These are phyloP conservation scores for Yamadazyma kanchanaburiensis DNA, from an alignment of 1,139 yeast species.

Conservation along the genomic window DNA sequence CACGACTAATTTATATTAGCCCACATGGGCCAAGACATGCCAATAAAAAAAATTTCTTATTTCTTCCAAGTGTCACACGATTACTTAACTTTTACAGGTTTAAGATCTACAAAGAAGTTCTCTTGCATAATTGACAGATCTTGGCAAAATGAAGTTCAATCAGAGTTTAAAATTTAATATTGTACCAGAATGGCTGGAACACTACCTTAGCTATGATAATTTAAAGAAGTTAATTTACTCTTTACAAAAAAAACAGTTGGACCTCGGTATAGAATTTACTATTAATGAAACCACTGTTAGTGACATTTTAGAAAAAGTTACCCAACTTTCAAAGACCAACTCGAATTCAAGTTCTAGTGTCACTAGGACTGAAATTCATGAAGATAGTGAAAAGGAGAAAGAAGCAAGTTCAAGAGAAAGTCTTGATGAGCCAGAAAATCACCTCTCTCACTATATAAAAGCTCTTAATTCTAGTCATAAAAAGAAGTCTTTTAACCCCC, in stretches of 20 bases:
- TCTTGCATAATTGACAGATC: conserved; percentile 5
- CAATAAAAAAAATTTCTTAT: no score
- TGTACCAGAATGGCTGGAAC: conserved; percentile 77
- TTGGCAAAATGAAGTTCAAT: conserved; percentile 60
- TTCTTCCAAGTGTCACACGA: conserved; percentile 6
- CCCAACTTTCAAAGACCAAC: conserved; percentile 6
- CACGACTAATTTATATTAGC: no score
- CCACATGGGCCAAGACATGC: no score
- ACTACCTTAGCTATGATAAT: conserved; percentile 62
- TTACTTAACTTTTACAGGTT: conserved; percentile 2
- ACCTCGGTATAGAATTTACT: conserved; percentile 16
- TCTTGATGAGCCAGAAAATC: background rate
- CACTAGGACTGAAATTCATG: conserved; percentile 7
- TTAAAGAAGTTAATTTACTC: conserved; percentile 59
- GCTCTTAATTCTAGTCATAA: conserved; percentile 5
- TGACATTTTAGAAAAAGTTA: conserved; percentile 21
- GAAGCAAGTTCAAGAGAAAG: background rate
- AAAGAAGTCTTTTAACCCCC: conserved; percentile 11
- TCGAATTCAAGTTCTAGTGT: conserved; percentile 4
- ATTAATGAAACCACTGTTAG: conserved; percentile 20
- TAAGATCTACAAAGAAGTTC: conserved; percentile 2
- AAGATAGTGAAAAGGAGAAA: conserved; percentile 5
- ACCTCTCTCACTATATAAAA: conserved; percentile 2
- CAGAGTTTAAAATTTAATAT: conserved; percentile 75
- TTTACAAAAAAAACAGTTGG: conserved; percentile 38